These are phyloP conservation scores for Penicillium psychrosexuale DNA, from an alignment of 2,329 filamentous ascomycete species.

Conservation along the genomic window DNA sequence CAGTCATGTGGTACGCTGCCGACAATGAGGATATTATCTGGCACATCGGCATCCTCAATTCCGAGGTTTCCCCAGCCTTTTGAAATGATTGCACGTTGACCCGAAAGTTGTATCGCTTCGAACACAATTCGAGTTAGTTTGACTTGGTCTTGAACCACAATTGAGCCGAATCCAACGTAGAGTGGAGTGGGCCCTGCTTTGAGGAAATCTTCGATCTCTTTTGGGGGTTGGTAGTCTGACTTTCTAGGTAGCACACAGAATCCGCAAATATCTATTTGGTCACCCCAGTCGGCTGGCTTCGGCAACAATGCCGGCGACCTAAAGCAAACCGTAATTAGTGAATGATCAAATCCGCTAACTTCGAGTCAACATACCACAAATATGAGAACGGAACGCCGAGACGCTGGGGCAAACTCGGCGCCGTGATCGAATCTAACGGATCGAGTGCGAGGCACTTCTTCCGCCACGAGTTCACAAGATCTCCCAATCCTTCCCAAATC, in stretches of 20 bases:
- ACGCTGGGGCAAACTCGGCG: slow-evolving; percentile 72
- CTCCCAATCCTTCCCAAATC: slow-evolving; percentile 88
- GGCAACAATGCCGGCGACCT: slow-evolving; percentile 72
- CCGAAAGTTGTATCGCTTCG: slow-evolving; percentile 63
- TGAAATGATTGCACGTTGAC: slow-evolving; percentile 75
- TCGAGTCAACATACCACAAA: slow-evolving; percentile 61
- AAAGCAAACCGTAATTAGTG: background rate
- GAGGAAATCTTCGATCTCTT: slow-evolving; percentile 65
- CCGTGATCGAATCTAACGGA: slow-evolving; percentile 75
- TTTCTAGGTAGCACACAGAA: slow-evolving; percentile 73
- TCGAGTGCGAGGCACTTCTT: slow-evolving; percentile 72
- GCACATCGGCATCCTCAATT: slow-evolving; percentile 65
- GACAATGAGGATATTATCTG: slow-evolving; percentile 75
- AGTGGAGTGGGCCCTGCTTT: slow-evolving; percentile 67
- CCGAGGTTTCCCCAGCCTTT: slow-evolving; percentile 88
- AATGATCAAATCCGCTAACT: background rate
- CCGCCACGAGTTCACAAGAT: slow-evolving; percentile 85
- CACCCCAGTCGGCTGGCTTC: slow-evolving; percentile 73
- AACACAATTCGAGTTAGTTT: slow-evolving; percentile 69
- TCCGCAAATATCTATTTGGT: slow-evolving; percentile 68
- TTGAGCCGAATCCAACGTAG: slow-evolving; percentile 81
- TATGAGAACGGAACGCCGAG: slow-evolving; percentile 83
- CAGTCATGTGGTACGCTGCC: slow-evolving; percentile 86
- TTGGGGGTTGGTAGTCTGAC: slow-evolving; percentile 62
- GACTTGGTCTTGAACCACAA: slow-evolving; percentile 74